A percentile compares a stretch with the other conserved stretches of the same genome.
These are phyloP conservation scores for Phytophthora cryptogea DNA, from an alignment of 352 stramenopile genomes.

Conservation along the genomic window DNA sequence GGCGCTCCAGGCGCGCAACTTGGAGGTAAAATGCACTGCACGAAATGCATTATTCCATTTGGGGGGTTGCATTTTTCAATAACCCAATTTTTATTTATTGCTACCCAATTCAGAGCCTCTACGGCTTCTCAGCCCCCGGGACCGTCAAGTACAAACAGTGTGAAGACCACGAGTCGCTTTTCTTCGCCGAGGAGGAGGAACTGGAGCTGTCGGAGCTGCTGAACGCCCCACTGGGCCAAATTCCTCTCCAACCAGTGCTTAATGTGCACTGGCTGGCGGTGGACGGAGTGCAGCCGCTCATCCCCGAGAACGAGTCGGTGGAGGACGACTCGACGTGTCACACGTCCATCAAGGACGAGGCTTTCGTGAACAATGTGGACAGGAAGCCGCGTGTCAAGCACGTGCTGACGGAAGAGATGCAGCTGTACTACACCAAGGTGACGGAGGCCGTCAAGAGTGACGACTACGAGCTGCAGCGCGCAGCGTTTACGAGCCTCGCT, in stretches of 20 bases:
- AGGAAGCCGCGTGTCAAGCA: slow-evolving; percentile 85
- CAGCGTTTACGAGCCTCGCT: slow-evolving; percentile 77
- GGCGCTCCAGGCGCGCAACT: slow-evolving; percentile 69
- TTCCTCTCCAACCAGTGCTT: slow-evolving; percentile 71
- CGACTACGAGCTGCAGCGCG: slow-evolving; percentile 73
- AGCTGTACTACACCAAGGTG: slow-evolving; percentile 90
- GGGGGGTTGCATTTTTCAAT: neutral
- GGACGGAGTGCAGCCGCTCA: slow-evolving; percentile 80
- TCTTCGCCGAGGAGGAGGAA: slow-evolving; percentile 78
- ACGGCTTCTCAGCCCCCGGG: slow-evolving; percentile 68
- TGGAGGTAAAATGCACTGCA: slow-evolving; percentile 45
- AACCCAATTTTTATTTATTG: slow-evolving; percentile 6
- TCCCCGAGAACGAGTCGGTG: slow-evolving; percentile 83
- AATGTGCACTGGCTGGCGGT: slow-evolving; percentile 87
- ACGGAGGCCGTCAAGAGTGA: slow-evolving; percentile 81
- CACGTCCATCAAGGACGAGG: slow-evolving; percentile 81
- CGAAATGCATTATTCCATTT: no score
- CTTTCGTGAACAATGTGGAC: slow-evolving; percentile 68
- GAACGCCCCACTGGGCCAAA: slow-evolving; percentile 73
- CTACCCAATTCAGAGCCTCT: slow-evolving; percentile 53
- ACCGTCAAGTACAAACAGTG: slow-evolving; percentile 61
- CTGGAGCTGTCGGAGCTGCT: slow-evolving; percentile 70
- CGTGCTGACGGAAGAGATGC: slow-evolving; percentile 89
- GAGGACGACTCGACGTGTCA: slow-evolving; percentile 69
- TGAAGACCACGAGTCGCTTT: slow-evolving; percentile 63